Conservation (phyloP, 805 yeast genomes). For the Wickerhamiella sergipiensis region DNA sequence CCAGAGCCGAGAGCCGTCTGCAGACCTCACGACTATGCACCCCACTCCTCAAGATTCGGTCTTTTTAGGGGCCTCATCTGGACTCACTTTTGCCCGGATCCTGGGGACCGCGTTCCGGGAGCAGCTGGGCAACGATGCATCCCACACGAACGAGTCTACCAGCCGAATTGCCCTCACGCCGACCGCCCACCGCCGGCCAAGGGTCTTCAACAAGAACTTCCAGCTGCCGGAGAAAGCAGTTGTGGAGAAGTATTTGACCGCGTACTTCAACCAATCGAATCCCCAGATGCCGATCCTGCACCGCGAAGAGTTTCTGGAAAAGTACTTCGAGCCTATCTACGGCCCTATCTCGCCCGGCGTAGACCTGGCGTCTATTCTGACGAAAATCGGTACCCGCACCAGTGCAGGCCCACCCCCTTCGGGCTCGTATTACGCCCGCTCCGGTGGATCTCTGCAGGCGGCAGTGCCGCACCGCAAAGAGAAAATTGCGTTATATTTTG, state of each 20-base stretch:
- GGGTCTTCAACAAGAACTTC: background rate
- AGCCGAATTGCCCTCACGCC: background rate
- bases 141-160: background rate
- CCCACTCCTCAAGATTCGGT: slow-evolving; percentile 5
- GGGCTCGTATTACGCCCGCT: slow-evolving; percentile 11
- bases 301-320: slow-evolving; percentile 56
- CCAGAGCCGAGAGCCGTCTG: slow-evolving; percentile 3
- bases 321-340: slow-evolving; percentile 65
- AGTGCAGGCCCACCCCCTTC: slow-evolving; percentile 11
- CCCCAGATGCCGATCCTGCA: slow-evolving; percentile 76
- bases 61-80: slow-evolving; percentile 9
- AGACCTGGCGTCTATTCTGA: slow-evolving; percentile 30
- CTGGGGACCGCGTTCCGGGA: slow-evolving; percentile 8
- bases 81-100: slow-evolving; percentile 9
- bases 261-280: slow-evolving; percentile 67
- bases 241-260: slow-evolving; percentile 51
- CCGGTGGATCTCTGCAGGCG: slow-evolving; percentile 3
- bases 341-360: slow-evolving; percentile 45
- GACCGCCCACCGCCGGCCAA: background rate
- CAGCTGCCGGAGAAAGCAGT: slow-evolving; percentile 51
- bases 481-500: slow-evolving; percentile 35
- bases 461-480: background rate
- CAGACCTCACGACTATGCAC: background rate
- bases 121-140: slow-evolving; percentile 7
- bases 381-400: background rate